Evolutionary conservation across 306 rosid species (phyloP).

Genomic region (Acmispon strigosus): DNA sequence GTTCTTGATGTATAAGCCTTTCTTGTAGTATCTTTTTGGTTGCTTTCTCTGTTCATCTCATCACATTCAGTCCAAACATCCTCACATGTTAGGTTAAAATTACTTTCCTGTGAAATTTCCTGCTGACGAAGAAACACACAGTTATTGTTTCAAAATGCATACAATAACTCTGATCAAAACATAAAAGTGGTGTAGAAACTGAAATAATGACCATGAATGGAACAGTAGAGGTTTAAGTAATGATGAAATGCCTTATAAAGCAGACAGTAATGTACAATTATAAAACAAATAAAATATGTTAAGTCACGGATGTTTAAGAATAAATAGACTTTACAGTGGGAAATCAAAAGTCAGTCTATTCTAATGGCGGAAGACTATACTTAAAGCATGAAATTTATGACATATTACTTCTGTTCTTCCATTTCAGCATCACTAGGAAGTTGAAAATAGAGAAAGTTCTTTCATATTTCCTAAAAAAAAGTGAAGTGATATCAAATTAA

Average conservation of each 20-base stretch:
- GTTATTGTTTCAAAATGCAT: neutral
- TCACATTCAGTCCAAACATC: constrained; percentile 47
- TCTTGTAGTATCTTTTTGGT: constrained; percentile 23
- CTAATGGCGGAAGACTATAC: neutral
- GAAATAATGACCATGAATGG: neutral
- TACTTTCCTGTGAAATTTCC: constrained; percentile 26
- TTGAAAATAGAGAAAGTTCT: neutral
- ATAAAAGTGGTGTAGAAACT: neutral
- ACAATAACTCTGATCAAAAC: neutral
- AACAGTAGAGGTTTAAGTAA: neutral
- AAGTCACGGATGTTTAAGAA: neutral
- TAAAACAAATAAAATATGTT: neutral
- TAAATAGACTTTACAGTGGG: neutral
- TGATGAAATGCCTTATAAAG: neutral
- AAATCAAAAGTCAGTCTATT: neutral
- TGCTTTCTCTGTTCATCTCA: constrained; percentile 45
- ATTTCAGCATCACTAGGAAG: neutral
- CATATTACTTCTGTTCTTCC: neutral
- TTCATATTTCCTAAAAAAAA: neutral
- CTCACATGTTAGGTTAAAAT: constrained; percentile 35
- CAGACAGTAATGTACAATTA: neutral
- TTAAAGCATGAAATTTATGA: neutral
- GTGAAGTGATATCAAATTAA: neutral
- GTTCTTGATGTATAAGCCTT: constrained; percentile 45
- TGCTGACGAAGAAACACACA: constrained; percentile 15